Base-by-base conservation (phyloP, 345 rosid species). In the Brassica incana region DNA sequence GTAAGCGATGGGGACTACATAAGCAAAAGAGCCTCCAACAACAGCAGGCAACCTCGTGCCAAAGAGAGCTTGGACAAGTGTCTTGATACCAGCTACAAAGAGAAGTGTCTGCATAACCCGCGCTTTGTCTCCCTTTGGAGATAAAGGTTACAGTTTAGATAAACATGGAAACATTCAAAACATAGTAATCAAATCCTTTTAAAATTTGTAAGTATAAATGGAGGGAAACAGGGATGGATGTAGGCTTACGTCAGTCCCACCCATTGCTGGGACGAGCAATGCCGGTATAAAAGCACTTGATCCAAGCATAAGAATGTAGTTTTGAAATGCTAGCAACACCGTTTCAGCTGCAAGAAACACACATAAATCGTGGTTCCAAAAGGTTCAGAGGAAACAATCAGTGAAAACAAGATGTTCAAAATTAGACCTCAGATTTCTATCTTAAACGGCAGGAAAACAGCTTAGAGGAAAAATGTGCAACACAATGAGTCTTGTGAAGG, bases 1-100 rank as follows among this genome's bases (percentile, higher is more conserved):
- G 74, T 93, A 91, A 76, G 85, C 86, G 3, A 93, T 88, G 3
- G 97, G 92, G 65, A 90, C 74, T 35, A 86, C 81, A 69, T 83
- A 95, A 35, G 98, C 97, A 80, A 83, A 87, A 25, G 98, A 95
- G 73, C 97, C 96, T 15, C 97, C 94, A 84, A 95, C 88, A 79
- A 95, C 83, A 11, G 97, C 94, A 2, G 98, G 98, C 73, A 95
- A 80, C 86, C 99, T 88, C 9, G 98, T 89, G 77, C 99, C 99
- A 25, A 90, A 86, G 14, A 91, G 85, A 40, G 98, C 84, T 80
- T 96, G 99, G 58, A 96, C 87, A 78, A 96, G 88, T 56, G 99
- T 93, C 60, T 96, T 93, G 45, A 96, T 81, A 29, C 97, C 98
- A 32, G 95, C 89, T 71, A 96, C 91, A 81, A 96, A 96, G 65